These are phyloP conservation scores for Trichosporon faecale DNA, from an alignment of 1,284 basidiomycete genomes.

Conservation along the genomic window DNA sequence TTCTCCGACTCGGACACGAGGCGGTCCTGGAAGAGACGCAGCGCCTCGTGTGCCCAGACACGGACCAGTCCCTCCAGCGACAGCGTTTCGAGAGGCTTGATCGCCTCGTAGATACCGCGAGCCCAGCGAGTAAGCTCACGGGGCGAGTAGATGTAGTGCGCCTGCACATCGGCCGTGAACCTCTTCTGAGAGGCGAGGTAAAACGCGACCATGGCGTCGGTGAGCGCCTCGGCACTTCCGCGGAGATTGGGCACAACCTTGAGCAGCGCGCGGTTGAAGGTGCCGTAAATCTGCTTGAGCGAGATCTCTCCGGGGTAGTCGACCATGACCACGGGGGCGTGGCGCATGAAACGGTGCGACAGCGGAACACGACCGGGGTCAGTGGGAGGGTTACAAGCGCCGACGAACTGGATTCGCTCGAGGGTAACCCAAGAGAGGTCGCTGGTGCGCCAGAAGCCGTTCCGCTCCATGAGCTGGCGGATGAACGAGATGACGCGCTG, in stretches of 20 bases:
- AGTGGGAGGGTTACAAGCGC: slow-evolving; percentile 99
- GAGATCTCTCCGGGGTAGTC: slow-evolving; percentile 98
- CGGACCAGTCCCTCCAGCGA: slow-evolving; percentile 92
- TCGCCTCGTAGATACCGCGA: slow-evolving; percentile 94
- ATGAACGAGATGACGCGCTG: slow-evolving; percentile 98
- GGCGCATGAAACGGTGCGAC: slow-evolving; percentile 92
- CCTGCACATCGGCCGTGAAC: slow-evolving; percentile 94
- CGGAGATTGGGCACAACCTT: slow-evolving; percentile 93
- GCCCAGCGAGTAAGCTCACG: slow-evolving; percentile 98
- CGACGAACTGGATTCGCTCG: slow-evolving; percentile 98
- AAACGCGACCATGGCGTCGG: slow-evolving; percentile 95
- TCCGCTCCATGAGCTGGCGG: slow-evolving; percentile 90
- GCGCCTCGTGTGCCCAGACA: slow-evolving; percentile 96
- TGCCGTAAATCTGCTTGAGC: slow-evolving; percentile 97
- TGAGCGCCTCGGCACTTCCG: slow-evolving; percentile 89
- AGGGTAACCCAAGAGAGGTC: slow-evolving; percentile 98
- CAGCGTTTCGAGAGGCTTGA: slow-evolving; percentile 84
- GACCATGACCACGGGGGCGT: slow-evolving; percentile 99
- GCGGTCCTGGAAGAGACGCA: slow-evolving; percentile 97
- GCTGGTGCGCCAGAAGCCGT: slow-evolving; percentile 90
- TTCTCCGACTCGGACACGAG: slow-evolving; percentile 88
- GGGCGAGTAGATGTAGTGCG: slow-evolving; percentile 98
- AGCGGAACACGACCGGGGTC: slow-evolving; percentile 99
- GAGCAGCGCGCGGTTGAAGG: slow-evolving; percentile 94
- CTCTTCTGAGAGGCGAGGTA: slow-evolving; percentile 89